These are phyloP conservation scores for Hygrocybe punicea DNA, from an alignment of 768 basidiomycete genomes.

Conservation along the genomic window DNA sequence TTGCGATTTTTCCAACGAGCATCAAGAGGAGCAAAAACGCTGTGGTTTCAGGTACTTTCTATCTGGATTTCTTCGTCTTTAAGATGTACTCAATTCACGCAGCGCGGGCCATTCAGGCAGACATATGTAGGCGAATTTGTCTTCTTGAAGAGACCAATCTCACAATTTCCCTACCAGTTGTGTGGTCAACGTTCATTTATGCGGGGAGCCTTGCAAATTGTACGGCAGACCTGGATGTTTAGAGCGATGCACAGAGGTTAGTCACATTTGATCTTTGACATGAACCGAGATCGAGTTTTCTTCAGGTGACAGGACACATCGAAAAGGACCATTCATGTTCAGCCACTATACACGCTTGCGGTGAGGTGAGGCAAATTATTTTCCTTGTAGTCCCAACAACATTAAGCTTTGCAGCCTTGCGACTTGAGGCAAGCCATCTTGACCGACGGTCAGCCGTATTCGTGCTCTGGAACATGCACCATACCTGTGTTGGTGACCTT, in stretches of 20 bases:
- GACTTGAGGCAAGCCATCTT: conserved; percentile 31
- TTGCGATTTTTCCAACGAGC: conserved; percentile 45
- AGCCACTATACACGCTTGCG: conserved; percentile 53
- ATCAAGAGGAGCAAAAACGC: conserved; percentile 22
- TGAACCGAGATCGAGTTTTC: background rate
- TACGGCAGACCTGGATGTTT: conserved; percentile 50
- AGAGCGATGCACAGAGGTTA: conserved; percentile 47
- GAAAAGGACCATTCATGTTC: conserved; percentile 54
- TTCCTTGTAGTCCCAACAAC: background rate
- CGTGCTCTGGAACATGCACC: conserved; percentile 43
- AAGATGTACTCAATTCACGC: background rate
- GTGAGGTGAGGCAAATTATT: conserved; percentile 37
- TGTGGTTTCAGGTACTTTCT: conserved; percentile 35
- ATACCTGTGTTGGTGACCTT: conserved; percentile 37
- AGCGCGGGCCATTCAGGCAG: conserved; percentile 59
- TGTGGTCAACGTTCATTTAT: conserved; percentile 47
- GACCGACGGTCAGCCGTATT: conserved; percentile 30
- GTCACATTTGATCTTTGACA: background rate
- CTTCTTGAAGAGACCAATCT: background rate
- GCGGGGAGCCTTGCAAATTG: conserved; percentile 50
- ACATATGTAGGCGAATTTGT: conserved; percentile 45
- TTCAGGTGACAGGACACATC: conserved; percentile 45
- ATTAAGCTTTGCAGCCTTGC: conserved; percentile 39
- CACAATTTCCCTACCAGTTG: conserved; percentile 40
- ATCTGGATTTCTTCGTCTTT: background rate